phyloP scores from a whole-genome alignment of 768 basidiomycete genomes.

The Myochromella boudieri region DNA sequence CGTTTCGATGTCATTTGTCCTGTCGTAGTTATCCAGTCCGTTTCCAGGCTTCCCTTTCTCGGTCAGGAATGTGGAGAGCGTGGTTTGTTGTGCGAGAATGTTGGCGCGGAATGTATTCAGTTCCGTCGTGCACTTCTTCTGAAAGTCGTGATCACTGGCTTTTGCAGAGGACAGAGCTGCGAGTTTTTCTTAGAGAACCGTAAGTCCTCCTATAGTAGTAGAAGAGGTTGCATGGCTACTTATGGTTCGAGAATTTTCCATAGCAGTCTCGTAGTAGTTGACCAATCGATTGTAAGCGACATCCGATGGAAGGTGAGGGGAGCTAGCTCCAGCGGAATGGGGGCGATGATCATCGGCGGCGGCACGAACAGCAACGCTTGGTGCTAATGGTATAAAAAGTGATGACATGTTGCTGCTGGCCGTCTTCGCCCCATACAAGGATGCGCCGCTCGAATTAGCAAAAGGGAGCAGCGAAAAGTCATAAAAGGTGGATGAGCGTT shows the following conservation, averaged over 20 bases:
- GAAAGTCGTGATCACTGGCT: conserved; percentile 31
- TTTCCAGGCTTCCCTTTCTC: conserved; percentile 40
- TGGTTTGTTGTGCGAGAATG: conserved; percentile 28
- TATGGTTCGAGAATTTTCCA: conserved; percentile 22
- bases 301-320: background rate
- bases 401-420: too few relatives aligned
- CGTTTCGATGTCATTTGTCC: conserved; percentile 40
- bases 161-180: conserved; percentile 30
- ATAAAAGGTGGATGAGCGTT: conserved; percentile 25
- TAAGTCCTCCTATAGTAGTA: background rate
- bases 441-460: background rate
- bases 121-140: conserved; percentile 34
- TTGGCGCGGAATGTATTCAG: conserved; percentile 35
- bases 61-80: conserved; percentile 23
- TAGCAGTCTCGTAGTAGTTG: conserved; percentile 11
- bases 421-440: too few relatives aligned
- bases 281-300: conserved; percentile 5
- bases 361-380: too few relatives aligned
- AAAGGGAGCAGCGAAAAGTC: too few relatives aligned
- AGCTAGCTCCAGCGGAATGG: background rate
- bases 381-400: too few relatives aligned
- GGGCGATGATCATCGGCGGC: background rate
- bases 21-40: conserved; percentile 53
- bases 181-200: conserved; percentile 26
- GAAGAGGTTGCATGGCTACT: conserved; percentile 21